Evolutionary conservation across 2,329 filamentous ascomycete species (phyloP), one percentile per base, ranked within the genome.

Genomic region (Colletotrichum acutatum): DNA sequence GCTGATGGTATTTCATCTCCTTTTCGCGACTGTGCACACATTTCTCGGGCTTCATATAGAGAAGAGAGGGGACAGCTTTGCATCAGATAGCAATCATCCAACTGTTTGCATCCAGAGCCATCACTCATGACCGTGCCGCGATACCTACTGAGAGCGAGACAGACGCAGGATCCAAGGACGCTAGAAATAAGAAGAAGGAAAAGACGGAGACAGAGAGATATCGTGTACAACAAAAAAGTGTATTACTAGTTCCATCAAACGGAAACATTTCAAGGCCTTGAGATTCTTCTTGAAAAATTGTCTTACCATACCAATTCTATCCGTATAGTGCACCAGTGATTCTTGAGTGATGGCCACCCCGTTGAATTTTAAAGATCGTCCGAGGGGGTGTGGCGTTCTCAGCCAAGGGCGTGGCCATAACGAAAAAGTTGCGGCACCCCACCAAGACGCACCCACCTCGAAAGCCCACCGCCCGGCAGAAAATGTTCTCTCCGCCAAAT

Each of bases 391-490:
- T 72, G 37, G 22, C 11, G 22, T 19, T 14, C n/a, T 2, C 6
- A 22, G 52, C n/a, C 9, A 11, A 26, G 34, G 71, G 71, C 22
- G 71, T 74, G 71, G 8, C 24, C 28, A 3, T 63, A 74, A 63
- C 22, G 30, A 28, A 68, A 74, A 68, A 56, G 62, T 68, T 34
- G n/a, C 57, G 66, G 58, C 52, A 72, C 71, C 71, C 71, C 71
- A 67, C 68, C 62, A 22, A 59, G 16, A 30, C 26, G 19, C 52
- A 61, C 22, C 52, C 57, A 34, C n/a, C n/a, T 19, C 6, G 5
- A 0, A 0, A 22, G 24, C 9, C 71, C 78, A 84, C 83, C 82
- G 82, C 83, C 81, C 80, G 81, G 83, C 83, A 84, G 80, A 83
- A 83, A 80, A 76, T 72, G 71, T 75, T 30, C 72, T 66, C 57